Percentiles rank a stretch among this genome's conserved stretches.
Evolutionary conservation across 2,329 filamentous ascomycete genomes (phyloP).

Genomic region (Phaeosphaeriaceae sp.): DNA sequence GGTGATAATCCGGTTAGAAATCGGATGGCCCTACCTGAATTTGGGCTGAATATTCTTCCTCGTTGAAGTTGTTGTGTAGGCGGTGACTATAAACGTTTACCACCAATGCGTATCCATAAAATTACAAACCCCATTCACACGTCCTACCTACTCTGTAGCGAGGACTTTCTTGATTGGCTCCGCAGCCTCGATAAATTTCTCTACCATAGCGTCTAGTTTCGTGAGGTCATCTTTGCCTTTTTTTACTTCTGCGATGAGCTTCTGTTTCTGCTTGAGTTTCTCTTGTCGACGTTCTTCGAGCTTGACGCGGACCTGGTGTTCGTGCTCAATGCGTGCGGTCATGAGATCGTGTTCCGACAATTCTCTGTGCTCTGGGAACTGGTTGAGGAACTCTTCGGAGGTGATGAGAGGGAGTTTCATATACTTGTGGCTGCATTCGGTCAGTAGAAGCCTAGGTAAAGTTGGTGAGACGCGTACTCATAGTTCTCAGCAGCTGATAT

Average conservation of each 20-base stretch:
- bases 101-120: not conserved
- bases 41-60: not conserved
- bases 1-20: too few relatives aligned
- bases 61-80: not conserved
- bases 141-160: constrained; percentile 67
- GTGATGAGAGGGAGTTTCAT: constrained; percentile 84
- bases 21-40: too few relatives aligned
- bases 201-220: constrained; percentile 87
- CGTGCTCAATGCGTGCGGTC: constrained; percentile 88
- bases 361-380: constrained; percentile 76
- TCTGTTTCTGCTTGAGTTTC: constrained; percentile 68
- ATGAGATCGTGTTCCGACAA: constrained; percentile 81
- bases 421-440: constrained; percentile 75
- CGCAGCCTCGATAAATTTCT: constrained; percentile 91
- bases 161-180: constrained; percentile 88
- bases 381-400: constrained; percentile 77
- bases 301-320: constrained; percentile 81
- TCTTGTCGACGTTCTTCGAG: constrained; percentile 81
- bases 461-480: constrained; percentile 66
- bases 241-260: constrained; percentile 78
- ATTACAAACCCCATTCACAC: not conserved
- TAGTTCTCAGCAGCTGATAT: constrained; percentile 90
- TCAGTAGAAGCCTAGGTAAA: constrained; percentile 9
- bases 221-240: constrained; percentile 91
- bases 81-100: not conserved